A percentile compares a stretch with the other conserved stretches of the same genome.
phyloP scores from a whole-genome alignment of 169 alveolate species.

The Cardiosporidium cionae region DNA sequence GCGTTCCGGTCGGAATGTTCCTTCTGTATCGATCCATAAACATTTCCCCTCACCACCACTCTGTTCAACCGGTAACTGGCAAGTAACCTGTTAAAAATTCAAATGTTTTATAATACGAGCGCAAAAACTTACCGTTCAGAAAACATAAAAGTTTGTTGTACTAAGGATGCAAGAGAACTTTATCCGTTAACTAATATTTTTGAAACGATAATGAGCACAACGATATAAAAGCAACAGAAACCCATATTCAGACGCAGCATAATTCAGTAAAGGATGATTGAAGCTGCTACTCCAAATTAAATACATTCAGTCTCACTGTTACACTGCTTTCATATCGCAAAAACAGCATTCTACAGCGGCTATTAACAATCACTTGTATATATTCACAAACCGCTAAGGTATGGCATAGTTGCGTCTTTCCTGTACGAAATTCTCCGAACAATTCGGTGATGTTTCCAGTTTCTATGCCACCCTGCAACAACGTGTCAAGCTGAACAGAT shows the following conservation, averaged over 20 bases:
- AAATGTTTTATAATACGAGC: neutral
- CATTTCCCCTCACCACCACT: conserved; percentile 97
- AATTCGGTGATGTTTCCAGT: conserved; percentile 92
- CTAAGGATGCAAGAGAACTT: no score
- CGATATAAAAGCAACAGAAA: no score
- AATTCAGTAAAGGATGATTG: neutral
- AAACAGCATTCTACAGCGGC: no score
- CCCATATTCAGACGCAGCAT: no score
- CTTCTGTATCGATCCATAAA: conserved; percentile 97
- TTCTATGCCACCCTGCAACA: conserved; percentile 96
- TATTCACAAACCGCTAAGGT: conserved; percentile 72
- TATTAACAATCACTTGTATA: no score
- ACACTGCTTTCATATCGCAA: no score
- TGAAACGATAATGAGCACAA: no score
- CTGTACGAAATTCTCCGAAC: conserved; percentile 96
- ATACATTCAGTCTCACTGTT: no score
- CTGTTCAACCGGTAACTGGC: conserved; percentile 86
- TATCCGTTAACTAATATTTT: no score
- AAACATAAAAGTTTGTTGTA: no score
- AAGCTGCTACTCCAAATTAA: neutral
- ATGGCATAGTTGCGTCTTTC: conserved; percentile 94
- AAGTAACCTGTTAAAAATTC: conserved; percentile 43
- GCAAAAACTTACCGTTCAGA: no score
- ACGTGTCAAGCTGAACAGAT: conserved; percentile 81
- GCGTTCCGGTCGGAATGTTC: conserved; percentile 98